Conservation (phyloP, 352 stramenopile genomes). For the Phytophthora constricta region DNA sequence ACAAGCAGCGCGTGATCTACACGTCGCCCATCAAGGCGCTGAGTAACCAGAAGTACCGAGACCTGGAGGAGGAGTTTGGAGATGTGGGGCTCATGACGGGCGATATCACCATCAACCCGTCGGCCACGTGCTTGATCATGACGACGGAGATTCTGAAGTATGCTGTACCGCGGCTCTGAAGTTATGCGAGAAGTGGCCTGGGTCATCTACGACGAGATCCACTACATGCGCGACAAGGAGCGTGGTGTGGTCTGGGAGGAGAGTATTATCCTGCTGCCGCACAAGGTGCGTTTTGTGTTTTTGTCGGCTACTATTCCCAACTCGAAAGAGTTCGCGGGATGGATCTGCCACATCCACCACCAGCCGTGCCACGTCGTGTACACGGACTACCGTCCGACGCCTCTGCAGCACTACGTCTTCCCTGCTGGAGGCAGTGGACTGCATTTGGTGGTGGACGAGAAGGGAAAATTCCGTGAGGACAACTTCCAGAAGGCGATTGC, state of each 20-base stretch:
- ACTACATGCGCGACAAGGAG: slow-evolving; percentile 99
- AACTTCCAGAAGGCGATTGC: slow-evolving; percentile 97
- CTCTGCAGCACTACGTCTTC: slow-evolving; percentile 99
- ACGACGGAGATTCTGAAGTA: slow-evolving; percentile 98
- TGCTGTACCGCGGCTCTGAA: slow-evolving; percentile 99
- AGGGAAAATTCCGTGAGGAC: slow-evolving; percentile 97
- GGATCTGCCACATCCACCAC: slow-evolving; percentile 99
- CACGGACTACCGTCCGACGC: slow-evolving; percentile 99
- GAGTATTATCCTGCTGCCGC: slow-evolving; percentile 98
- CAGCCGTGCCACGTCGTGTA: slow-evolving; percentile 99
- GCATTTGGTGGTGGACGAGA: slow-evolving; percentile 99
- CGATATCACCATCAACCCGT: slow-evolving; percentile 99
- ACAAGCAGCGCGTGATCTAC: slow-evolving; percentile 97
- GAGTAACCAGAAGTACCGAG: slow-evolving; percentile 99
- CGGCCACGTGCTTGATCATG: slow-evolving; percentile 98
- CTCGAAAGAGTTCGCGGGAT: slow-evolving; percentile 95
- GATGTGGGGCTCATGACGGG: slow-evolving; percentile 99
- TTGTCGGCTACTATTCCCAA: slow-evolving; percentile 99
- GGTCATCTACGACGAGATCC: slow-evolving; percentile 99
- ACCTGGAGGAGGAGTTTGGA: slow-evolving; percentile 94
- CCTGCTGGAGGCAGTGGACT: slow-evolving; percentile 96
- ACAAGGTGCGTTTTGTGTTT: slow-evolving; percentile 99
- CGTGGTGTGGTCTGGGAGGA: slow-evolving; percentile 99
- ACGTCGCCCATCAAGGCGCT: slow-evolving; percentile 99
- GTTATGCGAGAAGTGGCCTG: slow-evolving; percentile 98